Conservation (phyloP, 106 monocot genomes). For the Allium fistulosum region DNA sequence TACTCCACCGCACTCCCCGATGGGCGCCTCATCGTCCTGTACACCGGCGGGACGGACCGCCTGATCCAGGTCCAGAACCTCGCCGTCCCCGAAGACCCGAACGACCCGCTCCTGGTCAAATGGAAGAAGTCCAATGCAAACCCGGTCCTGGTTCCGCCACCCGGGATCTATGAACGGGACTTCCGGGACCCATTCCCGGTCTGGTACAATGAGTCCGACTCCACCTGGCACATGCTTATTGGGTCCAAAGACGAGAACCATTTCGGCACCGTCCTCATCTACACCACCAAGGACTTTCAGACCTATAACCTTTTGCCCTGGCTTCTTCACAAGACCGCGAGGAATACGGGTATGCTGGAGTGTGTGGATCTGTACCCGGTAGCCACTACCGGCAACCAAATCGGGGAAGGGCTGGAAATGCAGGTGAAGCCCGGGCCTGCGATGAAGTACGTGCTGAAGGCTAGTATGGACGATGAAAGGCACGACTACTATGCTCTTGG, state of each 20-base stretch:
- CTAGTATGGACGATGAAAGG: slow-evolving; percentile 57
- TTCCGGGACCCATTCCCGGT: slow-evolving; percentile 41
- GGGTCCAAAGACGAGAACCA: slow-evolving; percentile 40
- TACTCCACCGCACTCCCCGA: slow-evolving; percentile 38
- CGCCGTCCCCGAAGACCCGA: slow-evolving; percentile 20
- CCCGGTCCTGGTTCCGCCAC: slow-evolving; percentile 22
- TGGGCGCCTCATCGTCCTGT: slow-evolving; percentile 24
- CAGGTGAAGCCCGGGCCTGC: background rate
- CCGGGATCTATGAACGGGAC: slow-evolving; percentile 14
- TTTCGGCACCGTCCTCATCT: slow-evolving; percentile 33
- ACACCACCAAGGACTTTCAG: slow-evolving; percentile 44
- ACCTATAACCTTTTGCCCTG: slow-evolving; percentile 30
- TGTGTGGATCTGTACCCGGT: slow-evolving; percentile 67
- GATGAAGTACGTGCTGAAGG: slow-evolving; percentile 58
- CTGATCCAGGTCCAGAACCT: slow-evolving; percentile 32
- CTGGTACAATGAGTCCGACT: slow-evolving; percentile 20
- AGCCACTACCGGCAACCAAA: background rate
- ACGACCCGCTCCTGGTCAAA: slow-evolving; percentile 19
- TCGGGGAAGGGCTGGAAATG: background rate
- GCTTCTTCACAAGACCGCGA: slow-evolving; percentile 29
- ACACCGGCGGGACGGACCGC: slow-evolving; percentile 26
- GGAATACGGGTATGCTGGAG: slow-evolving; percentile 57
- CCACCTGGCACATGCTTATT: slow-evolving; percentile 20
- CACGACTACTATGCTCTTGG: slow-evolving; percentile 60
- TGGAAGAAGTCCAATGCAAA: slow-evolving; percentile 19